Conservation (phyloP, 768 basidiomycete genomes). For the Tulasnella sp. region DNA sequence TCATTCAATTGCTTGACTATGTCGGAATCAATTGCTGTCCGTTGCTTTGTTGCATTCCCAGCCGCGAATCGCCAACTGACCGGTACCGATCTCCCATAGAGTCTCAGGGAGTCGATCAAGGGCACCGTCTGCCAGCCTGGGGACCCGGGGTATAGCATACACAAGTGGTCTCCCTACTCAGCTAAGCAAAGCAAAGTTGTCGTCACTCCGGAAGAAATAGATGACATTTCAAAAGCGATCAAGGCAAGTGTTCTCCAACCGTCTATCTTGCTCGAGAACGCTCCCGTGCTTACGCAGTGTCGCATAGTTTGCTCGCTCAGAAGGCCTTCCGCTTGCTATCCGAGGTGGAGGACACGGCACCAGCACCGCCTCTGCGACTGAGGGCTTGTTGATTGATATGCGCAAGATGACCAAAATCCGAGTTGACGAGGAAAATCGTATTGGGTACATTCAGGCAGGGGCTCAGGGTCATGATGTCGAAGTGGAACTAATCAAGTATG, state of each 20-base stretch:
- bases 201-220: background rate
- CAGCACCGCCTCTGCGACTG: constrained; percentile 14
- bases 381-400: constrained; percentile 21
- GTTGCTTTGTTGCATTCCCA: background rate
- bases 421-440: constrained; percentile 11
- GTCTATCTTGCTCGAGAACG: no score
- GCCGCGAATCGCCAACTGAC: background rate
- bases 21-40: background rate
- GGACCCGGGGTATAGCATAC: constrained; percentile 21
- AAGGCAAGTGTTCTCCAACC: background rate
- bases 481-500: constrained; percentile 18
- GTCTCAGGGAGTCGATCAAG: background rate
- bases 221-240: constrained; percentile 8
- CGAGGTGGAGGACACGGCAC: constrained; percentile 21
- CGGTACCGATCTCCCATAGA: background rate
- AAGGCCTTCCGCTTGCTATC: constrained; percentile 1
- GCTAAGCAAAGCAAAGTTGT: constrained; percentile 22
- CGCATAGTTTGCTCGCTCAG: background rate
- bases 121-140: background rate
- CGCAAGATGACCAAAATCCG: constrained; percentile 9
- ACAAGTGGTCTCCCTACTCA: constrained; percentile 25
- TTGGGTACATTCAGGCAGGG: constrained; percentile 19
- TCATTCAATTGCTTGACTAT: background rate
- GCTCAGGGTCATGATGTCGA: constrained; percentile 15
- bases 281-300: no score